Percentiles rank a stretch among this genome's conserved stretches.
Conservation (phyloP, 768 basidiomycete genomes). For the Leccinum aurantiacum region DNA sequence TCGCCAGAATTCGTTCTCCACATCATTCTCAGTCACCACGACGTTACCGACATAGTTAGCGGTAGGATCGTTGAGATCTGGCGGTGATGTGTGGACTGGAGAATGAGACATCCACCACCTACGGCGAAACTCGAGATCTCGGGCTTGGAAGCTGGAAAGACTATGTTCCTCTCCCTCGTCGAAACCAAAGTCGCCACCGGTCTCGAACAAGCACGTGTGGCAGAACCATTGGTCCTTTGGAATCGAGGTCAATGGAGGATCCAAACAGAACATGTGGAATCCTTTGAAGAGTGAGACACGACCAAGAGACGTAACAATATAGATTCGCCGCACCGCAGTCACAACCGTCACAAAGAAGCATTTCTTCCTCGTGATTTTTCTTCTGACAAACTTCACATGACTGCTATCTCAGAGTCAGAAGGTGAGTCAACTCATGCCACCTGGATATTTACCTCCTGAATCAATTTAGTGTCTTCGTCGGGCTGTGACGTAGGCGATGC, state of each 20-base stretch:
- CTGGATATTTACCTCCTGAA: conserved; percentile 49
- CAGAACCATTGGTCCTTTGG: conserved; percentile 98
- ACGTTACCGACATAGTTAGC: conserved; percentile 58
- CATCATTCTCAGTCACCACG: conserved; percentile 81
- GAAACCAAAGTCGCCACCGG: conserved; percentile 96
- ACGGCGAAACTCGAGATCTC: conserved; percentile 85
- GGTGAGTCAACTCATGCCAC: conserved; percentile 16
- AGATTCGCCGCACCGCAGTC: conserved; percentile 59
- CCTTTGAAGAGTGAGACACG: conserved; percentile 47
- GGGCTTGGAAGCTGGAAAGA: conserved; percentile 86
- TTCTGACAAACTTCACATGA: conserved; percentile 93
- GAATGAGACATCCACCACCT: conserved; percentile 86
- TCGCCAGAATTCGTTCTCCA: conserved; percentile 96
- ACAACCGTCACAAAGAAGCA: conserved; percentile 89
- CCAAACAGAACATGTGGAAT: conserved; percentile 96
- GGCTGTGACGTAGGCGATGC: conserved; percentile 24
- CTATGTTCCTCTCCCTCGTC: conserved; percentile 97
- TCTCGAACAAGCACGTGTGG: conserved; percentile 84
- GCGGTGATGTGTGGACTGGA: conserved; percentile 38
- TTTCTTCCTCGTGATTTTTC: conserved; percentile 85
- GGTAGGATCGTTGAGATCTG: conserved; percentile 48
- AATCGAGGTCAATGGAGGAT: conserved; percentile 81
- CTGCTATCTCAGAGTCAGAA: conserved; percentile 48
- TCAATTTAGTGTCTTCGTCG: conserved; percentile 42
- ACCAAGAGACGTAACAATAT: conserved; percentile 9